Conservation (phyloP, 2,329 filamentous ascomycete genomes). For the Fonsecaea pugnacius region DNA sequence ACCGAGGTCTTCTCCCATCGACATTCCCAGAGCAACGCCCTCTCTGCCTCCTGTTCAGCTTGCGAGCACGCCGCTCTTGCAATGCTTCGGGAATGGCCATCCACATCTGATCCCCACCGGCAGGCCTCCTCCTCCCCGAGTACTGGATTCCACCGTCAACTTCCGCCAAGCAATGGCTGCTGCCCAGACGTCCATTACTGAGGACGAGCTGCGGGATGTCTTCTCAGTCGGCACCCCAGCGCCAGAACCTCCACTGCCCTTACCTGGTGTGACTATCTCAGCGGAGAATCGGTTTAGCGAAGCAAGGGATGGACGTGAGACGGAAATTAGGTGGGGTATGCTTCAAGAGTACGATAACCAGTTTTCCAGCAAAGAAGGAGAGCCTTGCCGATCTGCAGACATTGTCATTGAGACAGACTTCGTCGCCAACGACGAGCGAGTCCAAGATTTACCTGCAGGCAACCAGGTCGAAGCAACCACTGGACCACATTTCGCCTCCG, state of each 20-base stretch:
- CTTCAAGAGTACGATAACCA: constrained; percentile 21
- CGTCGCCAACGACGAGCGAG: constrained; percentile 13
- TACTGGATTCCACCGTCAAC: constrained; percentile 23
- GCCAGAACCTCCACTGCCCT: constrained; percentile 11
- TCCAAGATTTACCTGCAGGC: not conserved
- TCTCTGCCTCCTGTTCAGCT: constrained; percentile 29
- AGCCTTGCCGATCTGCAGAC: not conserved
- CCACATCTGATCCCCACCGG: constrained; percentile 29
- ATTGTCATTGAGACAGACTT: constrained; percentile 9
- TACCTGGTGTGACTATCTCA: not conserved
- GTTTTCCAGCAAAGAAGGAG: constrained; percentile 7
- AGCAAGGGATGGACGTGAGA: constrained; percentile 3
- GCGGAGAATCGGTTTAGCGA: constrained; percentile 26
- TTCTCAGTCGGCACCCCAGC: not conserved
- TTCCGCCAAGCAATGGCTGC: constrained; percentile 25
- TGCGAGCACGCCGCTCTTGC: constrained; percentile 22
- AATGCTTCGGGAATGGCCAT: constrained; percentile 19
- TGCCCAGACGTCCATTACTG: constrained; percentile 12
- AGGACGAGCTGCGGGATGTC: constrained; percentile 8
- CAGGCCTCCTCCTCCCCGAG: constrained; percentile 22
- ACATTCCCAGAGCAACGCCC: constrained; percentile 31
- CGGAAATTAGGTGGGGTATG: constrained; percentile 7
- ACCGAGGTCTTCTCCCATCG: constrained; percentile 29
- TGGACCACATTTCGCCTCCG: not conserved
- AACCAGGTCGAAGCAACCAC: not conserved